These are phyloP conservation scores for Paecilomyces dactylethromorphus DNA, from an alignment of 2,329 filamentous ascomycete genomes.

Conservation along the genomic window DNA sequence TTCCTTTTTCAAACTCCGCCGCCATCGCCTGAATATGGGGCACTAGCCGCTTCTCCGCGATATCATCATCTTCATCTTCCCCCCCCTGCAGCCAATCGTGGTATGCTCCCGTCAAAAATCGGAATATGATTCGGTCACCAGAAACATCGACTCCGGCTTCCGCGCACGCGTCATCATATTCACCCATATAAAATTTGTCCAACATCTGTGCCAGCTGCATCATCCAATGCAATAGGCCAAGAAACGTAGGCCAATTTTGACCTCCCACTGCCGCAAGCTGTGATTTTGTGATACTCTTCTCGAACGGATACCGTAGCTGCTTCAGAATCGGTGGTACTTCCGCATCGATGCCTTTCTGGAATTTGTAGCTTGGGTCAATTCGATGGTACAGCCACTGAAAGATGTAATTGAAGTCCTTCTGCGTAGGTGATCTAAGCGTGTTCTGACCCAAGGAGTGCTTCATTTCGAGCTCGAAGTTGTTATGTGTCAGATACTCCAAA, in stretches of 20 bases:
- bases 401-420: constrained; percentile 97
- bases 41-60: constrained; percentile 67
- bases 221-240: constrained; percentile 96
- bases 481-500: constrained; percentile 81
- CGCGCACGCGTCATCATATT: constrained; percentile 83
- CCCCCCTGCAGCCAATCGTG: constrained; percentile 90
- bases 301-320: constrained; percentile 89
- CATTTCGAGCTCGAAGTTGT: constrained; percentile 98
- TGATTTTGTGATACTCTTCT: constrained; percentile 92
- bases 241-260: constrained; percentile 93
- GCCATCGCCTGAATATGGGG: constrained; percentile 88
- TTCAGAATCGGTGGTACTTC: constrained; percentile 91
- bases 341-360: constrained; percentile 89
- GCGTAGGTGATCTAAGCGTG: constrained; percentile 85
- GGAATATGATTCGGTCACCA: constrained; percentile 88
- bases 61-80: constrained; percentile 80
- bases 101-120: constrained; percentile 85
- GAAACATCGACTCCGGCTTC: constrained; percentile 83
- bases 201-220: constrained; percentile 96
- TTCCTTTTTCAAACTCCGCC: constrained; percentile 74
- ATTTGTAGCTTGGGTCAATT: constrained; percentile 88
- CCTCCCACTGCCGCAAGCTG: constrained; percentile 91
- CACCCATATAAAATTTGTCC: constrained; percentile 69
- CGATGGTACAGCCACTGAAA: constrained; percentile 97
- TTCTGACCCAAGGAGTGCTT: constrained; percentile 90